Evolutionary conservation across 2,329 filamentous ascomycete genomes (phyloP), one percentile per base, ranked within the genome.

Genomic region (Neophaeococcomyces mojaviensis): DNA sequence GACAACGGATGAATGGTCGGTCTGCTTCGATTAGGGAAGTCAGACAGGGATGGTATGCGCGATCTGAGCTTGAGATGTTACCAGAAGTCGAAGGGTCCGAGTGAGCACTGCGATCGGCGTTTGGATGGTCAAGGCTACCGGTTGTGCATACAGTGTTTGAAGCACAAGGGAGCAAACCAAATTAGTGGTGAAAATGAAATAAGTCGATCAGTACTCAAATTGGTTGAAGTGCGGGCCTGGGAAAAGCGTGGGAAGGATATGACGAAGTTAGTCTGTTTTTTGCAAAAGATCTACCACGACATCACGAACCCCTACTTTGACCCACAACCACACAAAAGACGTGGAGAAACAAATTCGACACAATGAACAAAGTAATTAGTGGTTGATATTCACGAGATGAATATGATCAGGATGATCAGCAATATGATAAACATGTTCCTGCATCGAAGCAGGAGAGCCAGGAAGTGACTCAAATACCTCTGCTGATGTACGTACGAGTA

Each of bases 221-320:
- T 16, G 41, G 41, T 37, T 36, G 41, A 44, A 26, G 32, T 36
- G 41, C 41, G 32, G 41, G 41, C 32, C 37, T 9, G 13, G 18
- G n/a, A 44, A 26, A 44, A 28, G 24, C 10, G 40, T 36, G 18
- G n/a, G 36, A 33, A 31, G 24, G 30, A 26, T 28, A 44, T 44
- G 41, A 44, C 41, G 41, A 44, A 33, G 32, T 28, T 35, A 43
- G 40, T 35, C 28, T 20, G 30, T n/a, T 22, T 43, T 43, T 43
- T 15, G 34, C 31, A n/a, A 43, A 16, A 26, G 32, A 37, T 37
- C 41, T 37, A 22, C 41, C 18, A 36, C 20, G 16, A 36, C 13
- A 12, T 32, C 15, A 36, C 31, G 19, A 35, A 22, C 32, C n/a
- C 30, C 30, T n/a, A 36, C 5, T 26, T 4, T 37, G 41, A 32